A percentile compares a stretch with the other conserved stretches of the same genome.
phyloP scores from a whole-genome alignment of 1,139 yeast genomes.

The Sugiyamaella grinbergsii region DNA sequence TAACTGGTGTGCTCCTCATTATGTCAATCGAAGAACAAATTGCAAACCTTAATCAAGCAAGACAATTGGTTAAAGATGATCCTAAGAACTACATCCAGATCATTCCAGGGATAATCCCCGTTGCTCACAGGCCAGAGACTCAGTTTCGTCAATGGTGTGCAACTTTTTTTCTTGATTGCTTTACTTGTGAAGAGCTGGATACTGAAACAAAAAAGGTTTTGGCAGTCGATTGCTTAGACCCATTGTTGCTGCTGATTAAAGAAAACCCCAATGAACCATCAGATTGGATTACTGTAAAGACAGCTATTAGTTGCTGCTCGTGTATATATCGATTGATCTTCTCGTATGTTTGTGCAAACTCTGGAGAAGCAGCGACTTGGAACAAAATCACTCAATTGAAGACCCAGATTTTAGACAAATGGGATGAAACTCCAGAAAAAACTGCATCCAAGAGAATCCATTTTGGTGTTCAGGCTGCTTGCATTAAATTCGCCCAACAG shows the following conservation, averaged over 20 bases:
- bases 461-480: constrained; percentile 57
- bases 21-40: constrained; percentile 37
- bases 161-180: constrained; percentile 45
- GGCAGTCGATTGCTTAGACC: constrained; percentile 40
- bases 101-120: constrained; percentile 42
- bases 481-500: constrained; percentile 70
- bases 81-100: constrained; percentile 44
- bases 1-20: not conserved
- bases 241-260: constrained; percentile 36
- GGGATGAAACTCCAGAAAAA: constrained; percentile 35
- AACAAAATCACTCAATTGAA: constrained; percentile 38
- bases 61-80: constrained; percentile 41
- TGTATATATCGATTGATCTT: constrained; percentile 43
- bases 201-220: constrained; percentile 35
- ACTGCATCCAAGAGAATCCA: constrained; percentile 21
- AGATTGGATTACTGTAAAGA: constrained; percentile 39
- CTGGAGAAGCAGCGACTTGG: constrained; percentile 39
- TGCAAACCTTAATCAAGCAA: constrained; percentile 44
- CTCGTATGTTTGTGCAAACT: constrained; percentile 37
- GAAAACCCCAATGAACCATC: constrained; percentile 26
- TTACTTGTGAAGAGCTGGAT: constrained; percentile 39
- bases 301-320: constrained; percentile 39
- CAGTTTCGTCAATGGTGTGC: constrained; percentile 45
- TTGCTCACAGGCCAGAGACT: constrained; percentile 42
- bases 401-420: constrained; percentile 36